These are phyloP conservation scores for Parasitella parasitica DNA, from an alignment of 371 early-diverging fungal genomes.

Conservation along the genomic window DNA sequence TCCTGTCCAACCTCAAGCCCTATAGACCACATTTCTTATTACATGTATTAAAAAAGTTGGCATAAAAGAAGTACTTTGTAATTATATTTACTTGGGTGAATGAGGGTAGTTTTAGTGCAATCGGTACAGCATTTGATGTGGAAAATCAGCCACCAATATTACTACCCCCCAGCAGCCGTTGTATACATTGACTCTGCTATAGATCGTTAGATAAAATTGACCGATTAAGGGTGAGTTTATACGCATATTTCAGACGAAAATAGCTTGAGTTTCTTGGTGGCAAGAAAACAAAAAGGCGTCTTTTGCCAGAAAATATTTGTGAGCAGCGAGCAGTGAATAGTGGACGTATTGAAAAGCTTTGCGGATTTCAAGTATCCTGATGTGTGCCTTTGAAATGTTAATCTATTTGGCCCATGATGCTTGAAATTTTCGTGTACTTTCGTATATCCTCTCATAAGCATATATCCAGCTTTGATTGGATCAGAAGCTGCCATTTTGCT, in stretches of 20 bases:
- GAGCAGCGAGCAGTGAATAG: slow-evolving; percentile 1
- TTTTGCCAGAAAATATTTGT: neutral
- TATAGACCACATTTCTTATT: neutral
- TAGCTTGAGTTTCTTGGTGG: neutral
- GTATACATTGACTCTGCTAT: neutral
- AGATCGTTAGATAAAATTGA: slow-evolving; percentile 8
- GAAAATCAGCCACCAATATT: neutral
- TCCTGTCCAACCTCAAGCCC: slow-evolving; percentile 21
- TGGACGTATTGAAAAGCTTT: slow-evolving; percentile 17
- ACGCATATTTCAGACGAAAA: neutral
- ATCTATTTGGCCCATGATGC: no score
- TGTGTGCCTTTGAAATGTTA: neutral
- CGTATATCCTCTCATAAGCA: no score
- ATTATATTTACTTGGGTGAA: slow-evolving; percentile 43
- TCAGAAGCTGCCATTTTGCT: no score
- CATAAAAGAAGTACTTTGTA: slow-evolving; percentile 5
- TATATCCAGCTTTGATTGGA: no score
- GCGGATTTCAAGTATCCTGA: slow-evolving; percentile 14
- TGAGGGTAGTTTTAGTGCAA: slow-evolving; percentile 22
- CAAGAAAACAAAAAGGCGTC: slow-evolving; percentile 8
- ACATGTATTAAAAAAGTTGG: neutral
- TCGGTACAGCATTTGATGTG: neutral
- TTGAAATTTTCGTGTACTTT: no score
- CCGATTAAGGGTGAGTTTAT: neutral
- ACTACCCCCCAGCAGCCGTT: neutral